Conservation (phyloP, 2,329 filamentous ascomycete genomes). For the Colletotrichum spaethianum region DNA sequence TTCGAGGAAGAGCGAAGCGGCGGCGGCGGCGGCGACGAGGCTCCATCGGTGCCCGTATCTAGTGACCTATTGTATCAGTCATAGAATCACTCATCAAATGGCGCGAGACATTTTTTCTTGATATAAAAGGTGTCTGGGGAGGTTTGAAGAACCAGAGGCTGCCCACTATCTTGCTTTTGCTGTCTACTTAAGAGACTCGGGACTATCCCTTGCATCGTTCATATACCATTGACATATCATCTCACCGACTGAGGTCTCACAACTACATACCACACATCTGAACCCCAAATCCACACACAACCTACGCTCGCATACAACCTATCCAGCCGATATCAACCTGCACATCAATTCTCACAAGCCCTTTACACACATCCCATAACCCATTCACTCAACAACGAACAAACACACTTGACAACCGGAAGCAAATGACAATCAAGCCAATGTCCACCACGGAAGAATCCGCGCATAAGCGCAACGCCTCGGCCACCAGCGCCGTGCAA, state of each 20-base stretch:
- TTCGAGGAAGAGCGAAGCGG: slow-evolving; percentile 21
- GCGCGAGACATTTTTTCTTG: neutral
- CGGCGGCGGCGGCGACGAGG: neutral
- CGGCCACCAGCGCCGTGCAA: slow-evolving; percentile 37
- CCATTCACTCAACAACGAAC: neutral
- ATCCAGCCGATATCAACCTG: neutral
- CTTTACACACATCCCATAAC: neutral
- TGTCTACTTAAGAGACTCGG: neutral
- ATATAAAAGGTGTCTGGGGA: neutral
- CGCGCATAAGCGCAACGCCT: slow-evolving; percentile 39
- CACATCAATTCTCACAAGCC: neutral
- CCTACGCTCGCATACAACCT: neutral
- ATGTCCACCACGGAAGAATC: slow-evolving; percentile 26
- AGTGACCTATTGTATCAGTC: slow-evolving; percentile 11
- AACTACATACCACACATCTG: neutral
- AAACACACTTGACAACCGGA: neutral
- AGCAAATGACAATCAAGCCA: slow-evolving; percentile 29
- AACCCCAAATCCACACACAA: neutral
- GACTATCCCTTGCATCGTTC: neutral
- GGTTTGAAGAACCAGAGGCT: neutral
- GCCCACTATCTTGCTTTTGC: neutral
- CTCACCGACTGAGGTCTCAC: slow-evolving; percentile 14
- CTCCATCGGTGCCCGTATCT: slow-evolving; percentile 7
- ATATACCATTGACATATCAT: neutral
- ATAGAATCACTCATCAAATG: slow-evolving; percentile 12